Conservation (phyloP, 768 basidiomycete genomes). For the Crassisporium funariophilum region DNA sequence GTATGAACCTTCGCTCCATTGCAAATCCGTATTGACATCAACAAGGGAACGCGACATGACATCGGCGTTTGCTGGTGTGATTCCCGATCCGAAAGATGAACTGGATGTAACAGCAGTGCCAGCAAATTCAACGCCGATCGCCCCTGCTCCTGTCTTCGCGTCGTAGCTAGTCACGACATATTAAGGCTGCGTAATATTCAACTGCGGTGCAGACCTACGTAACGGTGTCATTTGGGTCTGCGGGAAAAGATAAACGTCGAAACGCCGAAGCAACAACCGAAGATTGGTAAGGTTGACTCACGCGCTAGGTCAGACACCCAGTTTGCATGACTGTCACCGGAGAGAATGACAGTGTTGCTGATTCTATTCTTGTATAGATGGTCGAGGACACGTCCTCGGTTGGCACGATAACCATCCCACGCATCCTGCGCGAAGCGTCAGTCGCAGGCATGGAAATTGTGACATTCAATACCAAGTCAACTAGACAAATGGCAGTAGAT, state of each 20-base stretch:
- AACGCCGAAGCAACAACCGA: background rate
- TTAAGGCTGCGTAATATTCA: background rate
- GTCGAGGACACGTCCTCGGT: constrained; percentile 51
- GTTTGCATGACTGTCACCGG: constrained; percentile 65
- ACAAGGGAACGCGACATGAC: constrained; percentile 39
- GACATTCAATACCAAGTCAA: constrained; percentile 20
- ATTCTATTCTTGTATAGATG: constrained; percentile 54
- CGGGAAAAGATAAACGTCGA: background rate
- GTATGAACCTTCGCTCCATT: constrained; percentile 63
- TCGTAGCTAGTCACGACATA: constrained; percentile 40
- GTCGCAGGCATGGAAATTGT: background rate
- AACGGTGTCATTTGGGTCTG: constrained; percentile 52
- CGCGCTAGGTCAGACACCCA: constrained; percentile 62
- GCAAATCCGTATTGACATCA: constrained; percentile 47
- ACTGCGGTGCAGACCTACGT: constrained; percentile 30
- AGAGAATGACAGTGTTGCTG: constrained; percentile 55
- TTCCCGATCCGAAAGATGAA: constrained; percentile 46
- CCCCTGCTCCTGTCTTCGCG: constrained; percentile 47
- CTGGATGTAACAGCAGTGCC: constrained; percentile 59
- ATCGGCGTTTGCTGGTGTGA: constrained; percentile 41
- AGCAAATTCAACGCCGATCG: constrained; percentile 61
- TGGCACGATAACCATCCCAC: constrained; percentile 63
- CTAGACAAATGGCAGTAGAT: constrained; percentile 6
- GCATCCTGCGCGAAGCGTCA: constrained; percentile 40
- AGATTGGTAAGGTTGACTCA: constrained; percentile 27